Percentiles rank a stretch among this genome's conserved stretches.
phyloP scores from a whole-genome alignment of 345 rosid genomes.

The Murraya koenigii region DNA sequence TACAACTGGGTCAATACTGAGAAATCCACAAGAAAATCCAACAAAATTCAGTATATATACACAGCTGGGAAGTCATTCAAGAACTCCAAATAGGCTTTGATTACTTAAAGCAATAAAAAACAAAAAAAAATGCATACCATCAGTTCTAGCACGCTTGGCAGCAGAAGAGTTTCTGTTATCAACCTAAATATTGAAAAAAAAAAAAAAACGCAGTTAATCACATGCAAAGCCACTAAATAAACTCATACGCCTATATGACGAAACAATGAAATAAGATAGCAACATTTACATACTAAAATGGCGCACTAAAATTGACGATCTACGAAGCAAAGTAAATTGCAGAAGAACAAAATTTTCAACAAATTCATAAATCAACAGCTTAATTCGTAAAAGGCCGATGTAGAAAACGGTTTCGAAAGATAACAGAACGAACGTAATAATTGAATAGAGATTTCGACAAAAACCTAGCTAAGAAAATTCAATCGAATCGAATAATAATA shows the following conservation, averaged over 20 bases:
- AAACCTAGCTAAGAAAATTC: neutral
- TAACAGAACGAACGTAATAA: neutral
- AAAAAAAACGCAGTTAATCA: neutral
- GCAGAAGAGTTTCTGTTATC: slow-evolving; percentile 96
- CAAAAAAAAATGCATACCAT: slow-evolving; percentile 46
- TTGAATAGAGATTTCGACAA: neutral
- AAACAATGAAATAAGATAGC: neutral
- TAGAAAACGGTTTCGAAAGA: neutral
- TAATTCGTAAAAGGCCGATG: neutral
- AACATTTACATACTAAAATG: neutral
- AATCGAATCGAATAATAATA: neutral
- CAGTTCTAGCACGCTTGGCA: slow-evolving; percentile 96
- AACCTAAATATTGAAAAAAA: slow-evolving; percentile 48
- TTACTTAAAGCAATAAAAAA: neutral
- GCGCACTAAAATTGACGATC: neutral
- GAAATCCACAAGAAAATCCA: neutral
- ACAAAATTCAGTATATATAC: neutral
- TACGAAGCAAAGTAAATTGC: neutral
- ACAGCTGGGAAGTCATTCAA: neutral
- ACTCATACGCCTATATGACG: neutral
- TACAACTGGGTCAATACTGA: neutral
- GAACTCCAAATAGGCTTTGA: neutral
- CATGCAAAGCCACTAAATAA: neutral
- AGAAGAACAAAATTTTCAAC: neutral
- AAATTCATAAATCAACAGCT: neutral